phyloP scores from a whole-genome alignment of 495 filamentous ascomycete species.

The Aspergillus sclerotiicarbonarius region DNA sequence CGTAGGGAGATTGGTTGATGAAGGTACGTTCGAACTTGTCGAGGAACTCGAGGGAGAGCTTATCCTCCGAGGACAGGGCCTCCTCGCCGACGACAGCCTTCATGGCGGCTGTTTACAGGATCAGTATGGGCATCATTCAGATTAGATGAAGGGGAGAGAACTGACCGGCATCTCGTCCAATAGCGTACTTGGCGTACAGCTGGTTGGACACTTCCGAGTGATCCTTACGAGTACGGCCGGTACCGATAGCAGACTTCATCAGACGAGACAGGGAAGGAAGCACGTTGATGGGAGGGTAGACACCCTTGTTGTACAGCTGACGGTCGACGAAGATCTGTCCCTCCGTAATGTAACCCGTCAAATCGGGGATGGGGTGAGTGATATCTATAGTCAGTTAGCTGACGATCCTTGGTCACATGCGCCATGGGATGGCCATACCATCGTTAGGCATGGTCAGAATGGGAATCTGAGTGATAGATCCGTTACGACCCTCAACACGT shows the following conservation, averaged over 20 bases:
- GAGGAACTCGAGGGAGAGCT: slow-evolving; percentile 94
- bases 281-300: slow-evolving; percentile 99
- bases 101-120: slow-evolving; percentile 70
- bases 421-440: slow-evolving; percentile 42
- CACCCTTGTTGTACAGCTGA: slow-evolving; percentile 89
- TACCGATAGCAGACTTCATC: slow-evolving; percentile 99
- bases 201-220: slow-evolving; percentile 99
- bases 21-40: slow-evolving; percentile 96
- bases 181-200: slow-evolving; percentile 99
- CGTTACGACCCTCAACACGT: slow-evolving; percentile 95
- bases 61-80: slow-evolving; percentile 91
- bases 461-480: slow-evolving; percentile 98
- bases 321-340: slow-evolving; percentile 98
- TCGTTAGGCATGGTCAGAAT: slow-evolving; percentile 99
- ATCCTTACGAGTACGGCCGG: slow-evolving; percentile 91
- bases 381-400: slow-evolving; percentile 62
- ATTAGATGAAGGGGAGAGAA: slow-evolving; percentile 1
- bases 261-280: slow-evolving; percentile 97
- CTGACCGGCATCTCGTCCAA: slow-evolving; percentile 84
- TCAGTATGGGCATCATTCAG: not conserved
- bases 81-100: slow-evolving; percentile 99
- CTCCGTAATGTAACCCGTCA: slow-evolving; percentile 98
- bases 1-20: slow-evolving; percentile 89
- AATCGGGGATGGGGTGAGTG: slow-evolving; percentile 97
- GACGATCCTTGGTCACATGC: not conserved